Evolutionary conservation across 805 yeast genomes (phyloP).

Genomic region (Schwanniomyces pseudopolymorphus): DNA sequence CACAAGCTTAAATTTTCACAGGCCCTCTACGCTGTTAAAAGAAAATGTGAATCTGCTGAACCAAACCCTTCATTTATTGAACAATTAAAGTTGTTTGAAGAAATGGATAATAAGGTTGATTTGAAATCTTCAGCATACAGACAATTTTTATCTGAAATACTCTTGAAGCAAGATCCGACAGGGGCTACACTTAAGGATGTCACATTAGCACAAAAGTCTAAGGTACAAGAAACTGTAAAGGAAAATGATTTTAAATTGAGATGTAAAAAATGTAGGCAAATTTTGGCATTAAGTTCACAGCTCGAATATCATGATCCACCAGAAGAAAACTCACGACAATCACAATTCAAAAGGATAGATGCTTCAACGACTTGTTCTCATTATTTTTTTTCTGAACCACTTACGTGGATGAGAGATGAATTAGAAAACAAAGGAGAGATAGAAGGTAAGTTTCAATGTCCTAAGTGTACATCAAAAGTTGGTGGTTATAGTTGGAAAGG

Average conservation of each 20-base stretch:
- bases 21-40: slow-evolving; percentile 72
- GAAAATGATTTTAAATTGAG: slow-evolving; percentile 45
- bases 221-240: slow-evolving; percentile 20
- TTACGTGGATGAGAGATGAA: slow-evolving; percentile 88
- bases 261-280: slow-evolving; percentile 80
- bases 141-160: slow-evolving; percentile 23
- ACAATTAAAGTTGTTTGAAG: slow-evolving; percentile 66
- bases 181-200: slow-evolving; percentile 33
- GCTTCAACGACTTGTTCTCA: slow-evolving; percentile 75
- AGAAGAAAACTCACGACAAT: slow-evolving; percentile 59
- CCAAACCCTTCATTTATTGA: slow-evolving; percentile 76
- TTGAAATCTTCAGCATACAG: slow-evolving; percentile 20
- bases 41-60: slow-evolving; percentile 57
- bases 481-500: slow-evolving; percentile 97
- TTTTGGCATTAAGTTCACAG: slow-evolving; percentile 61
- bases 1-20: slow-evolving; percentile 56
- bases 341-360: slow-evolving; percentile 59
- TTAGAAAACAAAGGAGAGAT: slow-evolving; percentile 63
- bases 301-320: slow-evolving; percentile 70
- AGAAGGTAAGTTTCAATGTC: slow-evolving; percentile 87
- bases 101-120: slow-evolving; percentile 28
- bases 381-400: slow-evolving; percentile 75
- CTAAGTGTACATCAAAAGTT: slow-evolving; percentile 78
- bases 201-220: slow-evolving; percentile 6
- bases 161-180: slow-evolving; percentile 38